phyloP scores from a whole-genome alignment of 345 rosid species.

The Sonneratia alba region DNA sequence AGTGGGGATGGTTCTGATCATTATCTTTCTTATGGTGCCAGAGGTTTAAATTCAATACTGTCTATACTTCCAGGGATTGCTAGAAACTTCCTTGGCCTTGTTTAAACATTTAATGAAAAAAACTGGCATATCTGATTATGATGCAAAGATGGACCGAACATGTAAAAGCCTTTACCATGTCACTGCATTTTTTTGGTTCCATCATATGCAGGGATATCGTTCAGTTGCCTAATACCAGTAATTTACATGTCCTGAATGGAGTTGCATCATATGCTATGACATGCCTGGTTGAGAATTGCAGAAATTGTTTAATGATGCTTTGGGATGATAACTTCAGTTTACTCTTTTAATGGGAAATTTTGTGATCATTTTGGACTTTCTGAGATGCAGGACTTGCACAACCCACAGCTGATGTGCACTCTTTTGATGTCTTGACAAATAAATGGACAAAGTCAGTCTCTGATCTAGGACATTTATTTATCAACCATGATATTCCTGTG shows the following conservation, averaged over 20 bases:
- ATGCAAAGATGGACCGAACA: background rate
- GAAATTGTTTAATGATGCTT: background rate
- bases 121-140: too few species aligned
- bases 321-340: background rate
- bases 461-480: background rate
- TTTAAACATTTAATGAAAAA: background rate
- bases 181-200: background rate
- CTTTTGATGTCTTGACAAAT: constrained; percentile 40
- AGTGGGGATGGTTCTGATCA: background rate
- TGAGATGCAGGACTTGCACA: constrained; percentile 37
- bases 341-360: background rate
- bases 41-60: background rate
- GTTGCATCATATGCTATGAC: background rate
- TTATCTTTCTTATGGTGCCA: background rate
- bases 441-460: constrained; percentile 49
- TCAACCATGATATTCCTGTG: background rate
- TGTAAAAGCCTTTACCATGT: background rate
- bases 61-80: background rate
- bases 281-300: background rate
- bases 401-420: constrained; percentile 48
- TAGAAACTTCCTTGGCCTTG: background rate
- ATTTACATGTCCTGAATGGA: background rate
- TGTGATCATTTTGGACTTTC: constrained; percentile 10
- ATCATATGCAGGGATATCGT: background rate
- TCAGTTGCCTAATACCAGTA: background rate